These are phyloP conservation scores for Ailanthus altissimus DNA, from an alignment of 345 rosid genomes.

Conservation along the genomic window DNA sequence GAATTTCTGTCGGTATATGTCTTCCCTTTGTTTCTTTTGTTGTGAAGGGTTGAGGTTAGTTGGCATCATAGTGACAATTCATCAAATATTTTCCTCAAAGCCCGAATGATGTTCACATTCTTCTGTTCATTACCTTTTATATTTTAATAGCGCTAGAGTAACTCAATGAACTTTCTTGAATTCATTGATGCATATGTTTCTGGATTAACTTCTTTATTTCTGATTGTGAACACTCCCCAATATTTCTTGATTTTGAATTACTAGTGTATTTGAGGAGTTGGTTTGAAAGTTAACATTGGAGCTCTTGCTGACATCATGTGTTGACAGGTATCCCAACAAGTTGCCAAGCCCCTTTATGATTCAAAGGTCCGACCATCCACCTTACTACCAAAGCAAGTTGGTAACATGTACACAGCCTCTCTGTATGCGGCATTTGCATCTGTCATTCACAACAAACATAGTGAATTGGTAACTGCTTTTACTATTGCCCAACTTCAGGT, in stretches of 20 bases:
- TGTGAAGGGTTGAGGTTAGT: background rate
- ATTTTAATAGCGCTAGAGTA: background rate
- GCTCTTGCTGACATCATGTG: conserved; percentile 29
- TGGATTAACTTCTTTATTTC: background rate
- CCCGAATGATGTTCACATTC: background rate
- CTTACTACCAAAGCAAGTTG: conserved; percentile 94
- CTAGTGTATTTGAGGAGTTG: background rate
- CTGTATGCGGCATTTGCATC: conserved; percentile 94
- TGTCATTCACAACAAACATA: conserved; percentile 75
- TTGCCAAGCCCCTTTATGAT: conserved; percentile 85
- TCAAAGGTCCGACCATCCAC: conserved; percentile 86
- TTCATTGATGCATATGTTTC: background rate
- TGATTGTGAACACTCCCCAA: background rate
- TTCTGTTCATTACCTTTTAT: background rate
- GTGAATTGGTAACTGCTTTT: conserved; percentile 61
- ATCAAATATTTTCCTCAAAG: background rate
- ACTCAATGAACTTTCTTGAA: background rate
- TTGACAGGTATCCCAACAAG: conserved; percentile 82
- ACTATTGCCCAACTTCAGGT: background rate
- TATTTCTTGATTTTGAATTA: background rate
- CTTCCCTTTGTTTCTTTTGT: background rate
- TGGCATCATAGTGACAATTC: conserved; percentile 3
- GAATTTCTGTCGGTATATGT: background rate
- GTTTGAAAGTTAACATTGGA: conserved; percentile 2
- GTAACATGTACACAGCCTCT: conserved; percentile 99